Evolutionary conservation across 2,329 filamentous ascomycete species (phyloP).

Genomic region (Pseudodiploospora longispora): DNA sequence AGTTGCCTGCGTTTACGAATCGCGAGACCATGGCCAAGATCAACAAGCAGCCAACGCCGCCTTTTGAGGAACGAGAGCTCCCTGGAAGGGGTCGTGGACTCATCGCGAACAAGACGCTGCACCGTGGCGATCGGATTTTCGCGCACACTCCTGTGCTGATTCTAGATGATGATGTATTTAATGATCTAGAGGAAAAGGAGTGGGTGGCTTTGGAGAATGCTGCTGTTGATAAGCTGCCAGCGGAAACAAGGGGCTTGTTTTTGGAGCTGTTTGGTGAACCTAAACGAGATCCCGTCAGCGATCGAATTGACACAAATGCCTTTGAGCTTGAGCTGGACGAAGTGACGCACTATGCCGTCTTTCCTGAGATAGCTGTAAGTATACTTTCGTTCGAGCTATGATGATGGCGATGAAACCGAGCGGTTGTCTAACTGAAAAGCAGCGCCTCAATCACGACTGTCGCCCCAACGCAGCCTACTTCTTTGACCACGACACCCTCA

Average conservation of each 20-base stretch:
- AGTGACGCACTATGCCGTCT: slow-evolving; percentile 1
- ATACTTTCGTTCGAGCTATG: neutral
- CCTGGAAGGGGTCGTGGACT: slow-evolving; percentile 17
- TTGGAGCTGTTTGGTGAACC: slow-evolving; percentile 6
- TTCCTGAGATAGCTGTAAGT: slow-evolving; percentile 12
- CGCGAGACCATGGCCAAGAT: slow-evolving; percentile 4
- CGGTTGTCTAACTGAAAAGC: slow-evolving; percentile 11
- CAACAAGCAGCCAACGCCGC: slow-evolving; percentile 7
- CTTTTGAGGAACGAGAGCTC: slow-evolving; percentile 15
- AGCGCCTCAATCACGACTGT: slow-evolving; percentile 38
- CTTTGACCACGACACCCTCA: slow-evolving; percentile 29
- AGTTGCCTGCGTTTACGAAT: slow-evolving; percentile 19
- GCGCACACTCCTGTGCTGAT: slow-evolving; percentile 10
- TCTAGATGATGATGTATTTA: slow-evolving; percentile 4
- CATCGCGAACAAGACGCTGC: slow-evolving; percentile 16
- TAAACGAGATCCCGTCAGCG: slow-evolving; percentile 1
- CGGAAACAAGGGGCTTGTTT: slow-evolving; percentile 2
- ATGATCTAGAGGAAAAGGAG: neutral
- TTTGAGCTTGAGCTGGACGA: slow-evolving; percentile 5
- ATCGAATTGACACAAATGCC: slow-evolving; percentile 10
- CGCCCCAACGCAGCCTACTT: slow-evolving; percentile 36
- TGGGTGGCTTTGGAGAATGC: slow-evolving; percentile 1
- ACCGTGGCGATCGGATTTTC: slow-evolving; percentile 13
- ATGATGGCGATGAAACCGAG: neutral
- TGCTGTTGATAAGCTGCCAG: slow-evolving; percentile 7